Base-by-base conservation (phyloP, 139 green algal species). In the Haematococcus lacustris region DNA sequence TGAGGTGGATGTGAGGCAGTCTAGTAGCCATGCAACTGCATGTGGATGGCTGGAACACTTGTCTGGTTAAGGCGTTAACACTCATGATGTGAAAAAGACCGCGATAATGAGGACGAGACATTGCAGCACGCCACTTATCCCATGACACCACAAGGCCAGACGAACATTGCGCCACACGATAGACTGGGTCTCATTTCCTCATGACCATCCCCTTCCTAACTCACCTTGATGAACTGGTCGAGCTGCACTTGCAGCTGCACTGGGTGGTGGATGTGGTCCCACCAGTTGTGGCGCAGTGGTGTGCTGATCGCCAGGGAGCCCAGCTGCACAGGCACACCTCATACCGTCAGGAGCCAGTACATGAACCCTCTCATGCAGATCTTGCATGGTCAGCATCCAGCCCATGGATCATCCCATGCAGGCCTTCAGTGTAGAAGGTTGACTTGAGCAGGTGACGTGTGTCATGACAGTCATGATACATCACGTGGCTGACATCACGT, bases 191-290 rank as follows among this genome's bases (percentile, higher is more conserved):
- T 57, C 47, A 57, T n/a, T n/a, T n/a, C n/a, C n/a, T n/a, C n/a
- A n/a, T n/a, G n/a, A n/a, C n/a, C n/a, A n/a, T n/a, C n/a, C 21
- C 47, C 21, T 57, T 13, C 47, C 21, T 7, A 41, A n/a, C n/a
- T 39, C 59, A 76, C 79, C 75, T 81, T 78, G 30, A 84, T 70
- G 51, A 84, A 84, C 0, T 74, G 61, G 2, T 43, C 65, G n/a
- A 80, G 62, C 35, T 76, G 71, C 4, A 70, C 73, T 25, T 84
- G 75, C 37, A 51, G 38, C 13, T 40, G 41, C 30, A 71, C 34
- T 43, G 34, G 66, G 32, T 7, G 51, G 3, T 60, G 41, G 9
- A 65, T 63, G 51, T 77, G 51, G 17, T 71, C 57, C 79, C 79
- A 85, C 47, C 81, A 85, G 26, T 81, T 75, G 57, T 81, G 63